These are phyloP conservation scores for Argentina anserina DNA, from an alignment of 306 rosid genomes.

Conservation along the genomic window DNA sequence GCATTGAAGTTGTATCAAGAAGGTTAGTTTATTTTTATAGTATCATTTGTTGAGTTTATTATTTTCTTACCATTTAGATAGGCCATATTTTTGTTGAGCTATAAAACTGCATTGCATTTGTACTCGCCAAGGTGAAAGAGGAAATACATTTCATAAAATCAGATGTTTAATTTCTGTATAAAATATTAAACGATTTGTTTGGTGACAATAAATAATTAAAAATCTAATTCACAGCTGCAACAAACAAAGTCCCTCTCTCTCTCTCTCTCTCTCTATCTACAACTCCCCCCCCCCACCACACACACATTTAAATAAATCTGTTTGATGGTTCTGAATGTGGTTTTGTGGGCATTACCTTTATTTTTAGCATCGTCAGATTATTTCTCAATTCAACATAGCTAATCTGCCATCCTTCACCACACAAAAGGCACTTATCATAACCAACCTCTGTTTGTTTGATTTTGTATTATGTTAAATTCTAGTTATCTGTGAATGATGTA, in stretches of 20 bases:
- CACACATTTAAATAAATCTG: not conserved
- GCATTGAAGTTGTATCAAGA: constrained; percentile 51
- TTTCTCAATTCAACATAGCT: not conserved
- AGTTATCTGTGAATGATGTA: not conserved
- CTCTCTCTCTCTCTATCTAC: not conserved
- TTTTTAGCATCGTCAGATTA: not conserved
- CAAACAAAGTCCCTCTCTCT: not conserved
- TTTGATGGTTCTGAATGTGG: not conserved
- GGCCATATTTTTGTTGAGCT: not conserved
- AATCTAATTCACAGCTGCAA: not conserved
- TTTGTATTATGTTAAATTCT: not conserved
- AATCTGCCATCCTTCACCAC: not conserved
- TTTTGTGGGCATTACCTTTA: not conserved
- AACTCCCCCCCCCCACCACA: too few relatives aligned
- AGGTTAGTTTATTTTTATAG: constrained; percentile 37
- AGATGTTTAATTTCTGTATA: not conserved
- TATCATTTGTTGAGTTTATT: not conserved
- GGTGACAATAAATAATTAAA: not conserved
- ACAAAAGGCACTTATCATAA: not conserved
- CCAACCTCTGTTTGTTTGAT: not conserved
- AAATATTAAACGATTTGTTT: not conserved
- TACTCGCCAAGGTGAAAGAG: not conserved
- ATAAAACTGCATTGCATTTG: not conserved
- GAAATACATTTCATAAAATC: not conserved
- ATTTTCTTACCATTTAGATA: not conserved